Evolutionary conservation across 495 filamentous ascomycete genomes (phyloP), one percentile per base, ranked within the genome.

Genomic region (Lophiotrema nucula): DNA sequence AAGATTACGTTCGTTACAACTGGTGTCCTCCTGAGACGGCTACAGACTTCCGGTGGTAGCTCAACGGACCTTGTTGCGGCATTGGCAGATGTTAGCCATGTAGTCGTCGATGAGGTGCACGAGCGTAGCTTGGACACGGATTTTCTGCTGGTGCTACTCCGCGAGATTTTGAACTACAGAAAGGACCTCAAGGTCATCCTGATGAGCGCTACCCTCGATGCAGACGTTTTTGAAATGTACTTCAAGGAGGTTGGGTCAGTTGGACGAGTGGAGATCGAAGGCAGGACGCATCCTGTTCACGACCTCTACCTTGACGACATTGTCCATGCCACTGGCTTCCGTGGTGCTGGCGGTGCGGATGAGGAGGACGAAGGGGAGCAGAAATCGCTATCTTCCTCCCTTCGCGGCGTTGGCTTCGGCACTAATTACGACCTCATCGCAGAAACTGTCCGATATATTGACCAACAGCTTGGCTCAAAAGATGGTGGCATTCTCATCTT

Each of bases 171-270:
- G 37, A 80, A 78, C 41, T 75, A 79, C 60, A 81, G 90, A 45
- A 84, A 84, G 56, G 90, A 97, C 57, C 74, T 98, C 6, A 96
- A 90, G 72, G 83, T 98, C 37, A 85, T 98, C 33, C 77, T 98
- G n/a, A 98, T 98, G 95, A 95, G 90, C 69, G 93, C 93, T 12
- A 98, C 93, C 5, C 82, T 98, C 2, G 93, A 98, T 72, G 92
- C 95, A 10, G 79, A 82, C 2, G 83, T 92, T 3, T 98, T 97
- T 71, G 83, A 83, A 53, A 74, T 79, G 31, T 98, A 98, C 71
- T 97, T 98, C 69, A 81, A 80, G 13, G 80, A 79, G 10, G 76
- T 79, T 18, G 76, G 82, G 24, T 76, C 75, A 12, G 91, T 97
- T 53, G 88, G 86, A 1, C 56, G 82, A 52, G 84, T 97, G 12